These are phyloP conservation scores for Peltaster fructicola DNA, from an alignment of 2,329 filamentous ascomycete genomes.

Conservation along the genomic window DNA sequence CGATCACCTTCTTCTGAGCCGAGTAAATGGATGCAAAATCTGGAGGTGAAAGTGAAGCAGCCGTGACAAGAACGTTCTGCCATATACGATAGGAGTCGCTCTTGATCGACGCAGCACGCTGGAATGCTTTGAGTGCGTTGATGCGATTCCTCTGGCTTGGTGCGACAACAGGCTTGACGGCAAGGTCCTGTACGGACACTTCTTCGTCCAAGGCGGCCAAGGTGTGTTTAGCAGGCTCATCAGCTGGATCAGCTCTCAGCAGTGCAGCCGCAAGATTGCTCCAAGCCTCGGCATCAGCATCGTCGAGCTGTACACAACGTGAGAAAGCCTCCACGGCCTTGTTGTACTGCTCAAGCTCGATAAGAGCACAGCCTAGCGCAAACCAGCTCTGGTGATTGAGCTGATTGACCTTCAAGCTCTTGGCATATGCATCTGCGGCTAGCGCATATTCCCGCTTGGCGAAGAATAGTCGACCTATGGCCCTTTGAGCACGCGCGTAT, in stretches of 20 bases:
- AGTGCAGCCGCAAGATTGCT: conserved; percentile 82
- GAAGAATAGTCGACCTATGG: conserved; percentile 64
- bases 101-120: conserved; percentile 68
- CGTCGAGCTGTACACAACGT: conserved; percentile 67
- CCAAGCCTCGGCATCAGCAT: conserved; percentile 82
- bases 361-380: conserved; percentile 69
- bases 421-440: conserved; percentile 60
- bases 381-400: conserved; percentile 78
- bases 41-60: conserved; percentile 58
- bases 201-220: conserved; percentile 18
- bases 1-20: conserved; percentile 57
- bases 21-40: conserved; percentile 58
- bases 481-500: conserved; percentile 75
- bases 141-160: conserved; percentile 46
- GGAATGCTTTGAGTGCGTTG: conserved; percentile 70
- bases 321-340: conserved; percentile 72
- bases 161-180: conserved; percentile 7
- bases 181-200: conserved; percentile 12
- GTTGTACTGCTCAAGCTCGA: conserved; percentile 59
- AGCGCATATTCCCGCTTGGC: conserved; percentile 45
- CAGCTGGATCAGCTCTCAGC: conserved; percentile 22
- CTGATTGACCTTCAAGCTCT: conserved; percentile 61
- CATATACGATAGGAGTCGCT: conserved; percentile 83
- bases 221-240: conserved; percentile 6
- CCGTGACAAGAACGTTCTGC: conserved; percentile 87